Percentiles rank a stretch among this genome's conserved stretches.
These are phyloP conservation scores for Helicostylum pulchrum DNA, from an alignment of 192 early-diverging fungal genomes.

Conservation along the genomic window DNA sequence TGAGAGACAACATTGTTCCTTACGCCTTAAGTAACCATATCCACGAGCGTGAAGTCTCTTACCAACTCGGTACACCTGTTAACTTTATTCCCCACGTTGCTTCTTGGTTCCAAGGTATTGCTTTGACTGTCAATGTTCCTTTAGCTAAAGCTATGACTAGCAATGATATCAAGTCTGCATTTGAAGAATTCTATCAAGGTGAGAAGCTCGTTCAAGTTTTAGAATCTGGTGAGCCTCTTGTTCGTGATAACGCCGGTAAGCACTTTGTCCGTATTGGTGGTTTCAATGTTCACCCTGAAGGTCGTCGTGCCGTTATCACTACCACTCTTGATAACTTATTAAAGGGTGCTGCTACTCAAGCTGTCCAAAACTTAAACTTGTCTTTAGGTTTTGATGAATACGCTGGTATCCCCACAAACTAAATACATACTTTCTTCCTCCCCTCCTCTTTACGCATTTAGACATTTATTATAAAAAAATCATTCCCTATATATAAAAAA, in stretches of 20 bases:
- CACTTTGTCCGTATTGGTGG: slow-evolving; percentile 91
- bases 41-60: slow-evolving; percentile 89
- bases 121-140: slow-evolving; percentile 86
- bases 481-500: too few relatives aligned
- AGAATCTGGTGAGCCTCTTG: slow-evolving; percentile 71
- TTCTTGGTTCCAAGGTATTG: slow-evolving; percentile 91
- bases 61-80: slow-evolving; percentile 64
- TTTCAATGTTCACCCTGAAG: slow-evolving; percentile 79
- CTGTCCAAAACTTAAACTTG: slow-evolving; percentile 95
- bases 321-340: slow-evolving; percentile 95
- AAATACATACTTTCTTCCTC: background rate
- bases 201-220: slow-evolving; percentile 83
- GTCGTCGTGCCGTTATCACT: slow-evolving; percentile 81
- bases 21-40: slow-evolving; percentile 94
- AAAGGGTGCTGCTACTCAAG: slow-evolving; percentile 99
- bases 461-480: too few relatives aligned
- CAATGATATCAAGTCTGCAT: slow-evolving; percentile 69
- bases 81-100: slow-evolving; percentile 92
- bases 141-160: slow-evolving; percentile 70
- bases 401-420: slow-evolving; percentile 73
- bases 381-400: slow-evolving; percentile 87
- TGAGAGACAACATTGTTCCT: slow-evolving; percentile 88
- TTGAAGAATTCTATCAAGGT: slow-evolving; percentile 63
- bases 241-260: slow-evolving; percentile 84
- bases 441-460: too few relatives aligned